Evolutionary conservation across 257 asterid species (phyloP).

Genomic region (Solanum stenotomum): DNA sequence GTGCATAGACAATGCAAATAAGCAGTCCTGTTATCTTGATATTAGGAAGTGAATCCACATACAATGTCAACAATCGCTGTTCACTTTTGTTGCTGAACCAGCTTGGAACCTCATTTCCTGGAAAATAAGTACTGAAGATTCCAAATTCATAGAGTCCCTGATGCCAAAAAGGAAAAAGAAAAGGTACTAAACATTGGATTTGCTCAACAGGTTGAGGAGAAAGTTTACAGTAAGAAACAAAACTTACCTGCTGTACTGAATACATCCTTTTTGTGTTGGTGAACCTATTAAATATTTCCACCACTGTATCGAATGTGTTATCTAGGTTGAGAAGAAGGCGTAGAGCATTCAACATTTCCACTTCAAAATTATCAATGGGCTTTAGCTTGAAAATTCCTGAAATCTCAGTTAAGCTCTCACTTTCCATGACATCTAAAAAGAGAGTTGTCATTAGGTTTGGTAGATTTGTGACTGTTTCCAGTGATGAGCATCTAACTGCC

Average conservation of each 20-base stretch:
- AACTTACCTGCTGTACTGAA: neutral
- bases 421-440: neutral
- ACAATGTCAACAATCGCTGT: neutral
- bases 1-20: neutral
- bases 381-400: constrained; percentile 7
- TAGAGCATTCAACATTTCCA: neutral
- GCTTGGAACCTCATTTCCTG: constrained; percentile 6
- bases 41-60: constrained; percentile 1
- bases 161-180: neutral
- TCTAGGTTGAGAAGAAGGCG: neutral
- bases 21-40: neutral
- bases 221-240: neutral
- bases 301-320: neutral
- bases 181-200: neutral
- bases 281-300: constrained; percentile 1
- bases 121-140: constrained; percentile 7
- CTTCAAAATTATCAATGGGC: neutral
- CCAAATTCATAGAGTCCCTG: constrained; percentile 16
- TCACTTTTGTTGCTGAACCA: neutral
- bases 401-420: constrained; percentile 4
- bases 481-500: constrained; percentile 1
- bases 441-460: constrained; percentile 5
- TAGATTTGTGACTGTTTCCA: constrained; percentile 7
- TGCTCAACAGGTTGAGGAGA: neutral
- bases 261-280: neutral